Evolutionary conservation across 148 eudicot genomes (phyloP), one percentile per base, ranked within the genome.

Genomic region (Vaccinium corymbosum): DNA sequence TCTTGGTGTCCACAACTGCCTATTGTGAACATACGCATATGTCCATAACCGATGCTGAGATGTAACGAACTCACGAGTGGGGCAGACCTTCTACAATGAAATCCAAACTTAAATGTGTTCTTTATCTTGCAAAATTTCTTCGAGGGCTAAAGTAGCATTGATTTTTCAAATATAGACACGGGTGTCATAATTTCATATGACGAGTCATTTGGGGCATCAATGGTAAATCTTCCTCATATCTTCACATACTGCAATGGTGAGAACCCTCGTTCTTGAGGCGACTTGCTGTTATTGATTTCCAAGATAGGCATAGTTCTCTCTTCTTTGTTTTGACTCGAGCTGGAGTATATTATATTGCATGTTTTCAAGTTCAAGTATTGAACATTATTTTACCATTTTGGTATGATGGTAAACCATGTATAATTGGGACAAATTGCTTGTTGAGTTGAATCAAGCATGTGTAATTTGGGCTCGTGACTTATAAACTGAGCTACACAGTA

Each of bases 391-490:
- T 79, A 17, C 81, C 68, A 7, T n/a, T n/a, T n/a, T 32, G 46
- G 6, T 42, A 3, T 42, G 46, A 42, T 42, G 25, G 53, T 27
- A n/a, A 27, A 78, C 61, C 3, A 78, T 27, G 32, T 76, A 27
- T 56, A 76, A 27, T 53, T 55, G 62, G 3, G 49, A 29, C 62
- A 55, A 29, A 66, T 16, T 7, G 48, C 81, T 56, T 56, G 81
- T 79, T 29, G 52, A 56, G 68, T 55, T 78, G 42, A 79, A 57
- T 64, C 57, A 46, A 49, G n/a, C 25, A 48, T 81, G 76, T 14
- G 12, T 9, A 10, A 25, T 27, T 50, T 1, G 8, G 59, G 42
- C 56, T 48, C 42, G 16, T 27, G 22, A 66, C 38, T 49, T 25
- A 8, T 46, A 64, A 64, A 25, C 25, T 27, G 8, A 80, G 68